phyloP scores from a whole-genome alignment of 2,329 filamentous ascomycete species.

The Canariomyces notabilis region DNA sequence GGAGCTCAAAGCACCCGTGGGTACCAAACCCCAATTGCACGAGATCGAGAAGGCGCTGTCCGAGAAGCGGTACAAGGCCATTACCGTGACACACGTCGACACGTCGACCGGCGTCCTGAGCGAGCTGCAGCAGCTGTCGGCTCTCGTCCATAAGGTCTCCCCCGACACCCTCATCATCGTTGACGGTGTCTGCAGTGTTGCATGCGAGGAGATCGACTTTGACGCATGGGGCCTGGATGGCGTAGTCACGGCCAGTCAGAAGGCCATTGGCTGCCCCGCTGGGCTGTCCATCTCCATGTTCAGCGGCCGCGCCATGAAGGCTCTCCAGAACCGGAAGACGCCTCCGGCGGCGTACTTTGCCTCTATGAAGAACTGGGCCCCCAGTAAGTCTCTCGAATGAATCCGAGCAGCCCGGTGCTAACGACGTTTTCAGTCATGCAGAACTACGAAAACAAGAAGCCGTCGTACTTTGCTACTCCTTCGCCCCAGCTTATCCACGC shows the following conservation, averaged over 20 bases:
- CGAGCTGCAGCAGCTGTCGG: slow-evolving; percentile 78
- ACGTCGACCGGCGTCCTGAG: slow-evolving; percentile 94
- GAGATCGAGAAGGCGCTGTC: slow-evolving; percentile 85
- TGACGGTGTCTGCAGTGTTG: slow-evolving; percentile 95
- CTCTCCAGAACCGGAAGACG: slow-evolving; percentile 73
- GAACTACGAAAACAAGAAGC: slow-evolving; percentile 97
- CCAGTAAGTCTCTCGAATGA: slow-evolving; percentile 57
- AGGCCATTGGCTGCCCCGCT: slow-evolving; percentile 92
- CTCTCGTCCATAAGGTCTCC: slow-evolving; percentile 78
- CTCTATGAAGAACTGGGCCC: slow-evolving; percentile 95
- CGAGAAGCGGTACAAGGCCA: slow-evolving; percentile 86
- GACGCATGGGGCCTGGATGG: slow-evolving; percentile 92
- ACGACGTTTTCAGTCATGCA: slow-evolving; percentile 95
- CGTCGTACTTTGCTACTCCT: slow-evolving; percentile 96
- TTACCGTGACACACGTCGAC: slow-evolving; percentile 96
- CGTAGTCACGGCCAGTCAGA: slow-evolving; percentile 91
- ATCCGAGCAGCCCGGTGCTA: too few species aligned
- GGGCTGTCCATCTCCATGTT: slow-evolving; percentile 93
- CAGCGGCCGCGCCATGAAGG: slow-evolving; percentile 79
- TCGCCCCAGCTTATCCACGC: slow-evolving; percentile 91
- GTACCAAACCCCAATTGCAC: slow-evolving; percentile 76
- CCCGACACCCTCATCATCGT: slow-evolving; percentile 89
- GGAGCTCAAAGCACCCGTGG: slow-evolving; percentile 83
- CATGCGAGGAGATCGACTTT: slow-evolving; percentile 91
- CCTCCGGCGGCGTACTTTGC: slow-evolving; percentile 88